Conservation (phyloP, 768 basidiomycete species). For the Termitomyces sp. region DNA sequence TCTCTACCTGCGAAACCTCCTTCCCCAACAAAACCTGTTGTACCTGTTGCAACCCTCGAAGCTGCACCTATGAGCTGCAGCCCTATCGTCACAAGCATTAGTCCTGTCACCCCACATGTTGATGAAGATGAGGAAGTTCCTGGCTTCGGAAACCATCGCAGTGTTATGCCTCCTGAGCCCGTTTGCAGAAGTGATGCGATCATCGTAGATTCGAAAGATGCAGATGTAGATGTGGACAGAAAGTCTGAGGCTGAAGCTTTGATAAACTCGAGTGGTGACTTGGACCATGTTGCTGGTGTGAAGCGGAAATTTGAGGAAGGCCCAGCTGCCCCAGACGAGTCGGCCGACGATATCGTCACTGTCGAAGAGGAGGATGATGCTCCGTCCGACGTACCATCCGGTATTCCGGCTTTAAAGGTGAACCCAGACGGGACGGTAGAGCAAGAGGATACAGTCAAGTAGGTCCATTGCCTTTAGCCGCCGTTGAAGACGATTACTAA, state of each 20-base stretch:
- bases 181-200: conserved; percentile 14
- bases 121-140: conserved; percentile 29
- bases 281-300: conserved; percentile 19
- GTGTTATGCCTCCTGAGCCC: conserved; percentile 2
- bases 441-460: conserved; percentile 92
- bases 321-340: conserved; percentile 28
- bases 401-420: conserved; percentile 60
- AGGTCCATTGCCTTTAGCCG: conserved; percentile 23
- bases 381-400: conserved; percentile 31
- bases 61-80: conserved; percentile 24
- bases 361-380: conserved; percentile 50
- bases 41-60: conserved; percentile 22
- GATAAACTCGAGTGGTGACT: conserved; percentile 14
- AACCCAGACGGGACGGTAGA: conserved; percentile 91
- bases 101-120: conserved; percentile 3
- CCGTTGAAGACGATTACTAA: not conserved
- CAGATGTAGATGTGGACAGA: conserved; percentile 25
- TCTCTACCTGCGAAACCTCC: conserved; percentile 32
- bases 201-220: conserved; percentile 14
- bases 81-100: not conserved
- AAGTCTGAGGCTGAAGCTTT: conserved; percentile 24
- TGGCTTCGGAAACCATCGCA: conserved; percentile 27
- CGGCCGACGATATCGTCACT: conserved; percentile 39
- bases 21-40: conserved; percentile 18
- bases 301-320: conserved; percentile 49